Conservation (phyloP, 257 asterid species). For the Scutellaria galericulata region DNA sequence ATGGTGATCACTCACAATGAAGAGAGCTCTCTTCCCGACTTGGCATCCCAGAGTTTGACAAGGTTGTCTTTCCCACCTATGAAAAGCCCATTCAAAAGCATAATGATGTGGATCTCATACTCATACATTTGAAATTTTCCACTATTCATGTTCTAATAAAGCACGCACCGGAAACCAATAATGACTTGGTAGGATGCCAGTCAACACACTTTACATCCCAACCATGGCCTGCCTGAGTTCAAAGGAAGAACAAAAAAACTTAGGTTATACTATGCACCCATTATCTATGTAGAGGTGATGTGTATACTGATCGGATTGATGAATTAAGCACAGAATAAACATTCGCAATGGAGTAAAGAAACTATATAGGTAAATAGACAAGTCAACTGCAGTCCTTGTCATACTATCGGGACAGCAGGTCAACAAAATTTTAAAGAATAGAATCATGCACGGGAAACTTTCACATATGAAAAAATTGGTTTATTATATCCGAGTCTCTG, state of each 20-base stretch:
- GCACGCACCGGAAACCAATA: conserved; percentile 84
- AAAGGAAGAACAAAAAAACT: conserved; percentile 60
- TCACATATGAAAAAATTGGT: neutral
- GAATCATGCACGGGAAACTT: conserved; percentile 14
- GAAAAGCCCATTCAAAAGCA: conserved; percentile 38
- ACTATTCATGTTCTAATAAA: conserved; percentile 18
- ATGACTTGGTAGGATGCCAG: conserved; percentile 98
- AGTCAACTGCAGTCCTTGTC: conserved; percentile 7
- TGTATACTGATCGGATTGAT: neutral
- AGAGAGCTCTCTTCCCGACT: conserved; percentile 88
- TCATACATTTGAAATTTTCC: neutral
- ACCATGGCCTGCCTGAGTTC: conserved; percentile 99
- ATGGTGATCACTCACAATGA: conserved; percentile 70
- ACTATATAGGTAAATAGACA: neutral
- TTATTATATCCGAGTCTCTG: neutral
- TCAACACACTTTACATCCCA: conserved; percentile 99
- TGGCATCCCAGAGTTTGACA: conserved; percentile 99
- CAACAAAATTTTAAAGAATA: conserved; percentile 6
- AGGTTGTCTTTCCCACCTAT: conserved; percentile 98
- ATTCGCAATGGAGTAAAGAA: neutral
- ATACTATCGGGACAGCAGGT: conserved; percentile 16
- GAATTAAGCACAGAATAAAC: conserved; percentile 2
- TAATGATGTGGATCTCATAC: conserved; percentile 11
- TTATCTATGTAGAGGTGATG: conserved; percentile 8
- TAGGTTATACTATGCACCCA: conserved; percentile 54